phyloP scores from a whole-genome alignment of 345 rosid genomes.

The rapeseed (Brassica napus) region Da-Ae NC_063451.1:41672501-41673000 shows the following conservation, averaged over 20 bases:
- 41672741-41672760: constrained; percentile 23
- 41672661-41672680: background rate
- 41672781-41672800: constrained; percentile 1
- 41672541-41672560: background rate
- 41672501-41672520: background rate
- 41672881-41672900: constrained; percentile 9
- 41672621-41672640: background rate
- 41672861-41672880: background rate
- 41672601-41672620: background rate
- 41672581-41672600: background rate
- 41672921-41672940: too few relatives aligned
- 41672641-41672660: constrained; percentile 20
- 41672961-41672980: too few relatives aligned
- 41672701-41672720: constrained; percentile 12
- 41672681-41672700: background rate
- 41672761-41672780: constrained; percentile 22
- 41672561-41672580: background rate
- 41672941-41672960: too few relatives aligned
- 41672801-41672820: constrained; percentile 17
- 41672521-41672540: background rate
- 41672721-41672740: background rate
- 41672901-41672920: too few relatives aligned
- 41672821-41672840: constrained; percentile 1
- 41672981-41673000: too few relatives aligned
- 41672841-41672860: constrained; percentile 32